Evolutionary conservation across 345 rosid species (phyloP), one percentile per base, ranked within the genome.

Genomic region (Citrus australasica): DNA sequence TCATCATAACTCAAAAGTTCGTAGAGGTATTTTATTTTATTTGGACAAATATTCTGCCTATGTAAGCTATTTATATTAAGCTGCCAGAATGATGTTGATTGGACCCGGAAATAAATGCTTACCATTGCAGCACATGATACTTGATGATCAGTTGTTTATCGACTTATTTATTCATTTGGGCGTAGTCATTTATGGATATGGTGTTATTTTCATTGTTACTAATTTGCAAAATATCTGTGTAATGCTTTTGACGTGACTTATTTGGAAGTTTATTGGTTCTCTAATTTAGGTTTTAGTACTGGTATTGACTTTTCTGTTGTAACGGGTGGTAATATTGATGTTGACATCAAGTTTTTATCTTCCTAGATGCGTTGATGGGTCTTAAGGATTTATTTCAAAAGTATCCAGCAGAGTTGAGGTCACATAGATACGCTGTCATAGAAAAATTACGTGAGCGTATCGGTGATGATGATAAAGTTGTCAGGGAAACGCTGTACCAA

Each of bases 1-100:
- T 3, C 98, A 95, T 87, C 90, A 88, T 86, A 95, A 86, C 80
- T 79, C 90, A n/a, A 93, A 89, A 91, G 91, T 93, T 80, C 94
- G 97, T 74, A 88, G 84, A 82, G 91, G 97, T 95, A 82, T 30
- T 40, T 42, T 37, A 19, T 55, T 28, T 13, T 19, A 7, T 59
- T 38, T 77, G 46, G 5, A 37, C 6, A 13, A 53, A 55, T 32
- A 4, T 67, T 30, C 10, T 25, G 9, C 56, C 14, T 32, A 10
- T n/a, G 40, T 63, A n/a, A 21, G 7, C 8, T 60, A 68, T 78
- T 28, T 37, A 42, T 25, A 7, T 64, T 48, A 19, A 59, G 40
- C 51, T 16, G 19, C 35, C 22, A 64, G 64, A 6, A 69, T n/a
- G 17, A 14, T 35, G 28, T 72, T 72, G 71, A 46, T 59, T 40